These are phyloP conservation scores for Sutorius australiensis DNA, from an alignment of 768 basidiomycete genomes.

Conservation along the genomic window DNA sequence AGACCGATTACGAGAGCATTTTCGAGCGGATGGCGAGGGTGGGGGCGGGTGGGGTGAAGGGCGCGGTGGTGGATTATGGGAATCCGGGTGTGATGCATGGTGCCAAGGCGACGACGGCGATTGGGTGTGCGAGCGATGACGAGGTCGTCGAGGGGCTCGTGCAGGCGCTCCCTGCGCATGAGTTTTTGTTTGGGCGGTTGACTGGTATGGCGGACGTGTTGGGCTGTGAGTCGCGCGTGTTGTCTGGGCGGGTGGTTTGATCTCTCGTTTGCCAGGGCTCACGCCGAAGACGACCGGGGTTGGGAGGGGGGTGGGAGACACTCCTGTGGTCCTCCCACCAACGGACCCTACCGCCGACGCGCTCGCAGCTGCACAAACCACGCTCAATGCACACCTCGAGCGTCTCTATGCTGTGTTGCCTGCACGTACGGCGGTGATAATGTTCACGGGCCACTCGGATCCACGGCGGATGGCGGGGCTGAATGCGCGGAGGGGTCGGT, in stretches of 20 bases:
- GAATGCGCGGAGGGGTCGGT: slow-evolving; percentile 63
- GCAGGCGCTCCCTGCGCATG: slow-evolving; percentile 57
- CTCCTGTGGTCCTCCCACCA: slow-evolving; percentile 21
- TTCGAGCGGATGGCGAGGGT: slow-evolving; percentile 79
- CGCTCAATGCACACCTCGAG: slow-evolving; percentile 59
- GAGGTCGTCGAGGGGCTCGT: slow-evolving; percentile 73
- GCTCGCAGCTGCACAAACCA: slow-evolving; percentile 37
- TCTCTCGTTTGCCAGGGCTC: slow-evolving; percentile 44
- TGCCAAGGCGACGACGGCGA: slow-evolving; percentile 70
- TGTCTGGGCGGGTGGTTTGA: background rate
- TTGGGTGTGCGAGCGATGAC: slow-evolving; percentile 73
- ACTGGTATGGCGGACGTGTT: slow-evolving; percentile 74
- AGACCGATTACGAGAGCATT: slow-evolving; percentile 79
- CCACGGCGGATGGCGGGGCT: slow-evolving; percentile 76
- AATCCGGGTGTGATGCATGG: slow-evolving; percentile 84
- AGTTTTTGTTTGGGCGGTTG: slow-evolving; percentile 82
- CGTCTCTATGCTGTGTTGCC: slow-evolving; percentile 68
- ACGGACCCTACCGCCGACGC: slow-evolving; percentile 33
- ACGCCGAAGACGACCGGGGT: slow-evolving; percentile 44
- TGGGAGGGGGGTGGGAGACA: slow-evolving; percentile 25
- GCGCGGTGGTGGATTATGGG: slow-evolving; percentile 82
- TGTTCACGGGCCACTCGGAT: slow-evolving; percentile 88
- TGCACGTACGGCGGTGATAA: slow-evolving; percentile 71
- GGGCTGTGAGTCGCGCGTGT: slow-evolving; percentile 59
- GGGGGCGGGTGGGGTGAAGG: slow-evolving; percentile 43